Base-by-base conservation (phyloP, 202 grass and related monocot genomes). In the Musa balbisiana region DNA sequence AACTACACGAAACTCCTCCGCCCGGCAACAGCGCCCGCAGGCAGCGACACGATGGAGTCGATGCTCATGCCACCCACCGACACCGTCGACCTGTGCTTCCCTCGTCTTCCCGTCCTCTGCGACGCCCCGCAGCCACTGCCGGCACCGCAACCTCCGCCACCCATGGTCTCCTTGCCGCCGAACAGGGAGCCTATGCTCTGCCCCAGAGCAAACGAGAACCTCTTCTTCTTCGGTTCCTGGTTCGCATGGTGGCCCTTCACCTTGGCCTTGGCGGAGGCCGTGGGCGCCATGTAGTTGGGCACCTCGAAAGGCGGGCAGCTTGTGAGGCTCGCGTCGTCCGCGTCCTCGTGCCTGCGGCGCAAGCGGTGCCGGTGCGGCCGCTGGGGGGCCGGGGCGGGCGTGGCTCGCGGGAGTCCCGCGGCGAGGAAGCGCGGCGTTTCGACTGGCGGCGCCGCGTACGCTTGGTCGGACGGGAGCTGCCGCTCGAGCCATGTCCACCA, bases 261-360 rank as follows among this genome's bases (percentile, higher is more conserved):
- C 82, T 90, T 95, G 33, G 95, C 95, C 14, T 88, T 94, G n/a
- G 95, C 95, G 49, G 95, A 95, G 59, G 88, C 11, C 1, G 95
- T 99, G 1, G 91, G 95, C 8, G 91, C 83, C 95, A 99, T 99
- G 89, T 99, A 99, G 84, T 92, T 99, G 13, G 95, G 95, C 77
- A 74, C 73, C 0, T 65, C 76, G 81, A 90, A 92, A 24, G 87
- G 68, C 64, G 83, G 91, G 73, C 87, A 99, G 80, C 91, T 94
- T 27, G 95, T 90, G 67, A 99, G 91, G 83, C 95, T 99, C 58
- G 93, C 85, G 81, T 92, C 89, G 83, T 99, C 94, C n/a, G 52
- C 72, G 14, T 55, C 21, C 52, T 10, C 72, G 23, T 11, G 8
- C 52, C 10, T 74, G 23, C 5, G 4, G 22, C 52, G 52, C 24